Base-by-base conservation (phyloP, 768 basidiomycete genomes). In the Tylopilus rubrobrunneus region DNA sequence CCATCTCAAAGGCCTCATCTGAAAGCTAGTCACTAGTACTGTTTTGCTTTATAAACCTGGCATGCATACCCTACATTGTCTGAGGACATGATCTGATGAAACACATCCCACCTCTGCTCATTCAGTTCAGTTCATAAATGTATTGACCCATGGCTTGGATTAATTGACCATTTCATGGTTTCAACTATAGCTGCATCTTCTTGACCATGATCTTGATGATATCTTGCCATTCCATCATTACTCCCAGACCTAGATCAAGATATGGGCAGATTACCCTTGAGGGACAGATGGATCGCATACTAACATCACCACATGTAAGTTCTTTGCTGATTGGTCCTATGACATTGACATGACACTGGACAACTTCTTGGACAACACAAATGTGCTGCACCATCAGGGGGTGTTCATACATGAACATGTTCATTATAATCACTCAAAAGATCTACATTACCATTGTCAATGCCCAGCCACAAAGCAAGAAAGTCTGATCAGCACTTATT, bases 351-450 rank as follows among this genome's bases (percentile, higher is more conserved):
- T 81, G 73, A 65, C 98, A 99, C 12, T 80, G 77, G 10, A 98
- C 78, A 39, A 89, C 78, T 1, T 94, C 88, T 27, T 76, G 77
- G 6, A 96, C 78, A 36, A 88, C 64, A 23, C 83, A 79, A 39
- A 98, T 71, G 64, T 99, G 97, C 57, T 88, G 82, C 1, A 82
- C 80, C 1, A 94, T 98, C 42, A 98, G 77, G 19, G 93, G 93
- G 66, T 98, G 95, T 55, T 89, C 84, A 65, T 91, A 98, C 96
- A 99, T 99, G 59, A n/a, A n/a, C n/a, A n/a, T n/a, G n/a, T n/a
- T n/a, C n/a, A n/a, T n/a, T n/a, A n/a, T n/a, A n/a, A n/a, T n/a
- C n/a, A n/a, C n/a, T n/a, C n/a, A n/a, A n/a, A n/a, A n/a, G n/a
- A n/a, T n/a, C n/a, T n/a, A n/a, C n/a, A n/a, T n/a, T n/a, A n/a